Evolutionary conservation across 306 rosid species (phyloP).

Genomic region (Trifolium pratense): DNA sequence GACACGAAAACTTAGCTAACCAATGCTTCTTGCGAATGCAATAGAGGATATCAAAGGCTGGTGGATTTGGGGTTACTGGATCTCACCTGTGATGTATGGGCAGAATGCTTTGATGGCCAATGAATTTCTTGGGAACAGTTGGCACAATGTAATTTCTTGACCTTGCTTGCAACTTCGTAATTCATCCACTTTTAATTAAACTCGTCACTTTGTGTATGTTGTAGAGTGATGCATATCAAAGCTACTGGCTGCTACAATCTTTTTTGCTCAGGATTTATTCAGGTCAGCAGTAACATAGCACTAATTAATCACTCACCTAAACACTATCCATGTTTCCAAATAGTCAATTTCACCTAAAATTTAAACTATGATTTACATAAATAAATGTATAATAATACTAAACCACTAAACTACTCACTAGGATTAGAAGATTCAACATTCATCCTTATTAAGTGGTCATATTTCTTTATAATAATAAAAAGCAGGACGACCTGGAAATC

Average conservation of each 20-base stretch:
- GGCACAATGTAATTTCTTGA: slow-evolving; percentile 52
- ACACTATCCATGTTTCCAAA: slow-evolving; percentile 34
- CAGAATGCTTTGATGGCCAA: slow-evolving; percentile 55
- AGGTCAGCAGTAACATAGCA: too few species aligned
- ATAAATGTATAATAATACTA: slow-evolving; percentile 35
- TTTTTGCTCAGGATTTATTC: too few species aligned
- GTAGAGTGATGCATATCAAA: too few species aligned
- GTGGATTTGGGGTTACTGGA: slow-evolving; percentile 70
- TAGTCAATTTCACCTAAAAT: slow-evolving; percentile 34
- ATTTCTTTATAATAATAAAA: too few species aligned
- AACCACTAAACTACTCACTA: slow-evolving; percentile 8
- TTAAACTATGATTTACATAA: slow-evolving; percentile 47
- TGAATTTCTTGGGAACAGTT: slow-evolving; percentile 57
- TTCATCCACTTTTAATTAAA: neutral
- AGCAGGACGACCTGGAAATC: too few species aligned
- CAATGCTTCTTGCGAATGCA: slow-evolving; percentile 19
- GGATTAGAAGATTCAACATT: slow-evolving; percentile 43
- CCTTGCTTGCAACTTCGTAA: neutral
- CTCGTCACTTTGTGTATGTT: too few species aligned
- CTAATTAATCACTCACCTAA: slow-evolving; percentile 34
- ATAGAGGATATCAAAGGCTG: slow-evolving; percentile 57
- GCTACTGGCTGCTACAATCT: too few species aligned
- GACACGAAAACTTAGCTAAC: slow-evolving; percentile 1
- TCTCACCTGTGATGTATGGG: slow-evolving; percentile 64
- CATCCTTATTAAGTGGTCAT: slow-evolving; percentile 82